phyloP scores from a whole-genome alignment of 371 early-diverging fungal genomes.

The Apophysomyces sp. region DNA sequence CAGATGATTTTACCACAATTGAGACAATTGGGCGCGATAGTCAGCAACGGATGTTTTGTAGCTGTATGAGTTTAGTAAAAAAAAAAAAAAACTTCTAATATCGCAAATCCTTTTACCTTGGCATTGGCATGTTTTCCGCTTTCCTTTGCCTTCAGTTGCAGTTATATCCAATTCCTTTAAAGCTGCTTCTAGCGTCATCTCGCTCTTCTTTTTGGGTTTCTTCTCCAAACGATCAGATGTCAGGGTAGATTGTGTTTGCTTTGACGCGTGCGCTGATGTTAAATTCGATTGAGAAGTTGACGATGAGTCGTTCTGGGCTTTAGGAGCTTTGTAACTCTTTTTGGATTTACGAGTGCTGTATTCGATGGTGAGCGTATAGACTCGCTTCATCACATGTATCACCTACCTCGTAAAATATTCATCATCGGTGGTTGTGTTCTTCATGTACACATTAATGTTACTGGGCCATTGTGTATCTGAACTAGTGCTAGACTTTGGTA shows the following conservation, averaged over 20 bases:
- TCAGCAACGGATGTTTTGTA: constrained; percentile 75
- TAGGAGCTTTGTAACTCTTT: neutral
- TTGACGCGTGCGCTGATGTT: neutral
- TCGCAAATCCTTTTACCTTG: constrained; percentile 23
- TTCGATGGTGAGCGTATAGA: neutral
- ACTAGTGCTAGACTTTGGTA: constrained; percentile 19
- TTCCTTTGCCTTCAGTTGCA: constrained; percentile 24
- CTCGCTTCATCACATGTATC: neutral
- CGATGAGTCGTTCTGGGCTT: neutral
- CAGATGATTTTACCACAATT: constrained; percentile 91
- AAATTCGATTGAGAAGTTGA: neutral
- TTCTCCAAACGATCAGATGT: constrained; percentile 17
- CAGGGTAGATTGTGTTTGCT: constrained; percentile 12
- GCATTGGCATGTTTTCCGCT: constrained; percentile 42
- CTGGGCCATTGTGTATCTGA: constrained; percentile 34
- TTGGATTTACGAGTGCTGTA: neutral
- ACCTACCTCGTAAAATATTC: constrained; percentile 46
- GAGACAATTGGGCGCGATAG: constrained; percentile 81
- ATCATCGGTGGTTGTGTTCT: constrained; percentile 42
- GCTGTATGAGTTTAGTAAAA: constrained; percentile 41
- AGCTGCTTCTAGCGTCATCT: constrained; percentile 48
- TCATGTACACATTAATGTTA: constrained; percentile 47
- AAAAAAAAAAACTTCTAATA: neutral
- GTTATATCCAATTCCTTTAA: constrained; percentile 46
- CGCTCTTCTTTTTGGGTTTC: constrained; percentile 34